A percentile compares a stretch with the other conserved stretches of the same genome.
phyloP scores from a whole-genome alignment of 1,284 basidiomycete species.

The Rhodotorula sp. region DNA sequence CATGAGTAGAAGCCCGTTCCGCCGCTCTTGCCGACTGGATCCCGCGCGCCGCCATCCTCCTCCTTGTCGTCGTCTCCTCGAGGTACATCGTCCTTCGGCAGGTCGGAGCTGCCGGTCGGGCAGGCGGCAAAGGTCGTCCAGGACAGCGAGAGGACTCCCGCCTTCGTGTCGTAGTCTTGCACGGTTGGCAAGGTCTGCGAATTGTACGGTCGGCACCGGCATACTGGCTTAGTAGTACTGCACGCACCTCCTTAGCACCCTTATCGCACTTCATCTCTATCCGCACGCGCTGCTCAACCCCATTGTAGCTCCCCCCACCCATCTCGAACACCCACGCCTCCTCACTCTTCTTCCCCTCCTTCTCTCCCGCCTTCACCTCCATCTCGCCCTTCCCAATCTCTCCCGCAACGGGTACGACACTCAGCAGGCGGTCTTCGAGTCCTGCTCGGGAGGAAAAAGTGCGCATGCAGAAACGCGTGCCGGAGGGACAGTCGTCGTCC shows the following conservation, averaged over 20 bases:
- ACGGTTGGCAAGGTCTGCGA: conserved; percentile 53
- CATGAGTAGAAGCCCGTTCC: conserved; percentile 64
- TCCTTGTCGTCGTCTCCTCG: conserved; percentile 47
- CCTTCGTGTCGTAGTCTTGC: conserved; percentile 57
- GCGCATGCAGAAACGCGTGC: conserved; percentile 32
- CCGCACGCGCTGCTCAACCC: conserved; percentile 21
- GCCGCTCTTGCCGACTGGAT: conserved; percentile 39
- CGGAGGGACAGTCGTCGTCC: conserved; percentile 29
- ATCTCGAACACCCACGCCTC: conserved; percentile 29
- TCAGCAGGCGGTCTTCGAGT: conserved; percentile 29
- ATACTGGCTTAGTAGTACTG: background rate
- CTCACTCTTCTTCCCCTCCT: conserved; percentile 1
- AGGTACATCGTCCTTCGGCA: background rate
- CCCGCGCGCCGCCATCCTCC: conserved; percentile 38
- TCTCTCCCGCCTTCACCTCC: background rate
- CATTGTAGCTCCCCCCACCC: conserved; percentile 26
- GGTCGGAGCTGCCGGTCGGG: conserved; percentile 53
- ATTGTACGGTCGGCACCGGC: background rate
- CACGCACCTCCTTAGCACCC: conserved; percentile 27
- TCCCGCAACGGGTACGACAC: conserved; percentile 30
- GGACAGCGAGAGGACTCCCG: conserved; percentile 57
- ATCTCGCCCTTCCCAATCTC: background rate
- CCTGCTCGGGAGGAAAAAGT: conserved; percentile 14
- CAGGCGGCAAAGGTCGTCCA: conserved; percentile 52
- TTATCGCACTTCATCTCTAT: conserved; percentile 35